Conservation (phyloP, 2,329 filamentous ascomycete genomes). For the Aciculosporium take region DNA sequence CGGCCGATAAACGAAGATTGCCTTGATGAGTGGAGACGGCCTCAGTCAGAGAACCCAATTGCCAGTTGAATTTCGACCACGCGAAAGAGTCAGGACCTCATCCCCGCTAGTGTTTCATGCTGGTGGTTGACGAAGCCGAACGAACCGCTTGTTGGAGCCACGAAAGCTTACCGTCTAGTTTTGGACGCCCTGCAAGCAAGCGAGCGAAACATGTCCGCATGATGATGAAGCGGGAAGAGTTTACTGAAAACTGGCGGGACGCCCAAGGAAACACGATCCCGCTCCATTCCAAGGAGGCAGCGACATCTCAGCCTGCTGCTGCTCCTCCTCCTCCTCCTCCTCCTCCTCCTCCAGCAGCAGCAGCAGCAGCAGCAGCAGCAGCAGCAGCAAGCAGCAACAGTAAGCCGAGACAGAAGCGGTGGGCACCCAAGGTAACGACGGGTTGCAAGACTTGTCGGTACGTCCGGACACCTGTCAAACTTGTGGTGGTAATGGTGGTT, state of each 20-base stretch:
- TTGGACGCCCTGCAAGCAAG: not conserved
- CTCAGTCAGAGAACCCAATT: not conserved
- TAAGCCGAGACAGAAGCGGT: constrained; percentile 3
- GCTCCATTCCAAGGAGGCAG: not conserved
- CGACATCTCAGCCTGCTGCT: not conserved
- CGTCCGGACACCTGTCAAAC: constrained; percentile 1
- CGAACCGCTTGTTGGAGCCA: not conserved
- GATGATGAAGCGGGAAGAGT: constrained; percentile 1
- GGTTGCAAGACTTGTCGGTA: constrained; percentile 6
- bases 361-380: too few species aligned
- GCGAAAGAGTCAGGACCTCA: not conserved
- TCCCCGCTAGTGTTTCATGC: constrained; percentile 1
- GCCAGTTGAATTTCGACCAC: not conserved
- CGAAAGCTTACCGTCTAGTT: not conserved
- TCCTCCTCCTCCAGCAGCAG: too few species aligned
- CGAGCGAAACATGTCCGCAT: not conserved
- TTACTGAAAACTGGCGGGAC: not conserved
- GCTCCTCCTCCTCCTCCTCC: too few species aligned
- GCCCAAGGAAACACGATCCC: not conserved
- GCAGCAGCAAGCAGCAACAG: not conserved
- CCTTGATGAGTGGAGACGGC: not conserved
- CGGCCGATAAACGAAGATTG: not conserved
- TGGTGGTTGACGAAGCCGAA: not conserved
- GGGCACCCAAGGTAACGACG: constrained; percentile 3
- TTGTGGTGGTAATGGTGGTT: too few species aligned